Percentiles rank a stretch among this genome's conserved stretches.
phyloP scores from a whole-genome alignment of 768 basidiomycete species.

The Tulasnella sp. region DNA sequence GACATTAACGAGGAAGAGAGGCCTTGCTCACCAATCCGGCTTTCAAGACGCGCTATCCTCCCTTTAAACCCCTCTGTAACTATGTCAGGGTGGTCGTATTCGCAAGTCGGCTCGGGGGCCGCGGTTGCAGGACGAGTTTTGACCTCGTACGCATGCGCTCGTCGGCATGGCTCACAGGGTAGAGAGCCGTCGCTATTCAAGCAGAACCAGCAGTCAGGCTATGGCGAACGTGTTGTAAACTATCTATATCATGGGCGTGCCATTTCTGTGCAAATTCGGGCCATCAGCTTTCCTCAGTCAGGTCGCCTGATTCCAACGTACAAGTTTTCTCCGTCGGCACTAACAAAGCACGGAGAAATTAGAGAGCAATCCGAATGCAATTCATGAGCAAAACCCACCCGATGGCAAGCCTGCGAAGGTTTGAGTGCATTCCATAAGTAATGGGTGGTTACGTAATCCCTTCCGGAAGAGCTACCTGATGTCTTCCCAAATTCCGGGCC shows the following conservation, averaged over 20 bases:
- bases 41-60: slow-evolving; percentile 7
- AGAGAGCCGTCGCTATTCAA: not conserved
- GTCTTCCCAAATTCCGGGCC: not conserved
- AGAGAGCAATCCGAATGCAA: not conserved
- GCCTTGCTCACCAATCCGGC: not conserved
- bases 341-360: not conserved
- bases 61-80: slow-evolving; percentile 13
- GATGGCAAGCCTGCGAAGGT: slow-evolving; percentile 12
- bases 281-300: not conserved
- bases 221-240: not conserved
- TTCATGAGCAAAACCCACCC: not conserved
- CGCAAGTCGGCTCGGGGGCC: not conserved
- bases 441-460: not conserved
- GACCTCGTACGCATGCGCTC: slow-evolving; percentile 15
- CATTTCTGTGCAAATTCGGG: not conserved
- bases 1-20: not conserved
- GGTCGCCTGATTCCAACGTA: not conserved
- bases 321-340: not conserved
- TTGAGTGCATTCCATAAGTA: not conserved
- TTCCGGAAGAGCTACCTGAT: not conserved
- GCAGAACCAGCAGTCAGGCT: not conserved
- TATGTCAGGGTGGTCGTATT: slow-evolving; percentile 12
- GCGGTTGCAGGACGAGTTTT: slow-evolving; percentile 6
- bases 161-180: not conserved
- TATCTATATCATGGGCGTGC: not conserved